Evolutionary conservation across 1,284 basidiomycete species (phyloP), one percentile per base, ranked within the genome.

Genomic region (Apiotrichum siamense): DNA sequence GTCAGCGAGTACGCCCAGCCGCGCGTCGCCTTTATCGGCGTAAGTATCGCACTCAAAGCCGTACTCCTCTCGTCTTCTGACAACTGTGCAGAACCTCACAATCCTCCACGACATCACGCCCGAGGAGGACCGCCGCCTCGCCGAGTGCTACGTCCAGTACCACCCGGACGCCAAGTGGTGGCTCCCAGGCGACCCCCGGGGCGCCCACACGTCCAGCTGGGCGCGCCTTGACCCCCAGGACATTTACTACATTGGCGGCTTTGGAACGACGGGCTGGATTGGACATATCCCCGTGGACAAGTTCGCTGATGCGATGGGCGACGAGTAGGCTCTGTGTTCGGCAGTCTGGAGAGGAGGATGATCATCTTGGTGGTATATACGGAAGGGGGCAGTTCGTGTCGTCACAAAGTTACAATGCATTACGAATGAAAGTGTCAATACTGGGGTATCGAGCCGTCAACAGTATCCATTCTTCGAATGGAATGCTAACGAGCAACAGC

Each of bases 231-330:
- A 67, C 20, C 42, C 42, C 11, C 20, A 36, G 5, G 78, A 76
- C 49, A 73, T 83, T 20, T 84, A 83, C 66, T 84, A 82, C 59
- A 81, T 84, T 9, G 83, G 83, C 20, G 82, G 82, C 4, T 84
- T 84, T 60, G 83, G 82, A 32, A 79, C 77, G 36, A 51, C 50
- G 51, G 80, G 83, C 59, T 81, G 79, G 63, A 82, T 83, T 50
- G 80, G 81, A 3, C 77, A 80, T 63, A 77, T 82, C 24, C 80
- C 81, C 1, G 64, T 80, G 17, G 71, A 77, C 6, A 56, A 80
- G 46, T 83, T 81, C 63, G 77, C 78, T 49, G 50, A 66, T 29
- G 61, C 50, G 15, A 45, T 55, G 37, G 36, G 47, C 27, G n/a
- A 17, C n/a, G n/a, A 40, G 44, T 36, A 29, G 26, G 13, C n/a